phyloP scores from a whole-genome alignment of 2,329 filamentous ascomycete species.

The Colletotrichum falcatum region DNA sequence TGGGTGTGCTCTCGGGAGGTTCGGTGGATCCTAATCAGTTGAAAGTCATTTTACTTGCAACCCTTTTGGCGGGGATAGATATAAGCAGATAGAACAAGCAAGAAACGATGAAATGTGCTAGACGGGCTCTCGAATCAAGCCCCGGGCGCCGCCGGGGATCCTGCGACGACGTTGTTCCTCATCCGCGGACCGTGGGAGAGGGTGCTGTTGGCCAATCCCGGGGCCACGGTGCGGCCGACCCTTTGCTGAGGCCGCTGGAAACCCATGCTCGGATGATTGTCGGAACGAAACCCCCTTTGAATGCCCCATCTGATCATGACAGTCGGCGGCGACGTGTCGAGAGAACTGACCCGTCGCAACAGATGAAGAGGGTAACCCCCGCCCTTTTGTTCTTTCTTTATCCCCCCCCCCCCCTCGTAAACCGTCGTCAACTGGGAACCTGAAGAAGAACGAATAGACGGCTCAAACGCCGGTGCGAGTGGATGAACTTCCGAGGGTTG shows the following conservation, averaged over 20 bases:
- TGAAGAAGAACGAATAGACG: too few species aligned
- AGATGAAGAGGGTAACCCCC: neutral
- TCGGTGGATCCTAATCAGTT: neutral
- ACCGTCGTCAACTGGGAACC: neutral
- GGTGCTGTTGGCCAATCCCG: neutral
- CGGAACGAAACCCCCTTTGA: neutral
- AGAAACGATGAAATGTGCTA: neutral
- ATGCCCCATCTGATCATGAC: neutral
- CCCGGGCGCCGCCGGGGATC: neutral
- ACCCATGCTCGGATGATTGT: neutral
- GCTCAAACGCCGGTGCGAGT: neutral
- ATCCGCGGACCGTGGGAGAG: neutral
- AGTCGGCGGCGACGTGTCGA: neutral
- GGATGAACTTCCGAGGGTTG: neutral
- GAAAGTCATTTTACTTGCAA: slow-evolving; percentile 2
- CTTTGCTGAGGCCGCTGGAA: neutral
- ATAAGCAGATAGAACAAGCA: slow-evolving; percentile 7
- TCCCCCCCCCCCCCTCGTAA: too few species aligned
- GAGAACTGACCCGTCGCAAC: neutral
- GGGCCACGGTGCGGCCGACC: neutral
- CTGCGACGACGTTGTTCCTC: neutral
- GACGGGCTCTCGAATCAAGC: neutral
- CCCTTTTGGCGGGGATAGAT: neutral
- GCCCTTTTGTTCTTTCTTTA: too few species aligned
- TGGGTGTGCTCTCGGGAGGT: neutral